These are phyloP conservation scores for Calycina marina DNA, from an alignment of 2,329 filamentous ascomycete species.

Conservation along the genomic window DNA sequence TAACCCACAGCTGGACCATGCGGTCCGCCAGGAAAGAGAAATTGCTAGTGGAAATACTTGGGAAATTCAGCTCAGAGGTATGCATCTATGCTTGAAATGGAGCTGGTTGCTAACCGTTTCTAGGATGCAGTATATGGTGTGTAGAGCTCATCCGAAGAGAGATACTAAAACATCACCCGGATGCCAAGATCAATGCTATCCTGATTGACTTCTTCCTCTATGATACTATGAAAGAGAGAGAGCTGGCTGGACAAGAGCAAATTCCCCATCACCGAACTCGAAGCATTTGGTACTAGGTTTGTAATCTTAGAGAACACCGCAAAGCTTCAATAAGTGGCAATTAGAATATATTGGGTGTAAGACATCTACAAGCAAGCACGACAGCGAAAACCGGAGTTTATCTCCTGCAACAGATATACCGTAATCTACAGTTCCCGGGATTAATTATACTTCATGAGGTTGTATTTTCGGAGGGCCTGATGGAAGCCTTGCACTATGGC, in stretches of 20 bases:
- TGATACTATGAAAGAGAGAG: constrained; percentile 79
- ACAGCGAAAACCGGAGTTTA: too few relatives aligned
- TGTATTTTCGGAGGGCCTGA: too few relatives aligned
- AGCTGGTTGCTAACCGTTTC: constrained; percentile 3
- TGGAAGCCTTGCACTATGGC: too few relatives aligned
- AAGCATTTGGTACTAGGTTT: constrained; percentile 78
- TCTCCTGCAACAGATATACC: too few relatives aligned
- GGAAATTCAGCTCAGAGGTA: constrained; percentile 78
- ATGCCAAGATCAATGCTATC: constrained; percentile 66
- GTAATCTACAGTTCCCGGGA: too few relatives aligned
- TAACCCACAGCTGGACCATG: constrained; percentile 61
- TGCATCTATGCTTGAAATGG: constrained; percentile 13
- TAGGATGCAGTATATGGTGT: constrained; percentile 88
- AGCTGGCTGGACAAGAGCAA: constrained; percentile 42
- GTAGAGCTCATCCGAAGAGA: constrained; percentile 78
- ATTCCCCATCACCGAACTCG: constrained; percentile 80
- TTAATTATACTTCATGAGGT: too few relatives aligned
- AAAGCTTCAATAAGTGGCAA: background rate
- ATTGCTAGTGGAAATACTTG: constrained; percentile 60
- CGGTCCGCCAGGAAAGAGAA: constrained; percentile 47
- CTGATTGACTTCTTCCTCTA: constrained; percentile 97
- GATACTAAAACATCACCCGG: constrained; percentile 60
- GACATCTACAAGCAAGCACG: too few relatives aligned
- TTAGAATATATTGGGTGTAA: too few relatives aligned
- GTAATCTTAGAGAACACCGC: background rate